Conservation (phyloP, 306 rosid genomes). For the Trifolium pratense region DNA sequence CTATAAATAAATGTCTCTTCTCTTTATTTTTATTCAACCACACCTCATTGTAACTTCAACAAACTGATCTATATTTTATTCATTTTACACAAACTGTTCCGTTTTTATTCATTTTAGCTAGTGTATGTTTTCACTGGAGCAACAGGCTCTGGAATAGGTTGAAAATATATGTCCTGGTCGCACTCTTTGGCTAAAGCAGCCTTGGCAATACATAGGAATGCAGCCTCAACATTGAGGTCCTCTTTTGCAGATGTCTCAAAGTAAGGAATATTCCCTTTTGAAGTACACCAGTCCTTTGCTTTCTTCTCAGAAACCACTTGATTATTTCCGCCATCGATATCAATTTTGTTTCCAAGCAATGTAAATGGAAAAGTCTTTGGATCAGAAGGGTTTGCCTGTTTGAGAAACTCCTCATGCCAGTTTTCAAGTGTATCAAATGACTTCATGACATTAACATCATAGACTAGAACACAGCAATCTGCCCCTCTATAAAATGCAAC, state of each 20-base stretch:
- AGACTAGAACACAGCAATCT: slow-evolving; percentile 89
- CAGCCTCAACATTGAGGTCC: slow-evolving; percentile 85
- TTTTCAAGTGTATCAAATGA: slow-evolving; percentile 90
- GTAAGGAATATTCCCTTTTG: slow-evolving; percentile 86
- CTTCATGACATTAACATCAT: slow-evolving; percentile 88
- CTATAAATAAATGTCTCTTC: too few relatives aligned
- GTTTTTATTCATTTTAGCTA: too few relatives aligned
- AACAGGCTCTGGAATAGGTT: slow-evolving; percentile 74
- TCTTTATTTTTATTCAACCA: too few relatives aligned
- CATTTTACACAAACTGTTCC: too few relatives aligned
- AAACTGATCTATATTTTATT: too few relatives aligned
- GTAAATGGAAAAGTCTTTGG: slow-evolving; percentile 81
- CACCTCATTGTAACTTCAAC: too few relatives aligned
- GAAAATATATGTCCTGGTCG: slow-evolving; percentile 91
- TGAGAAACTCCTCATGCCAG: slow-evolving; percentile 97
- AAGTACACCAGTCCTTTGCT: slow-evolving; percentile 89
- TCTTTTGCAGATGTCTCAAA: slow-evolving; percentile 95
- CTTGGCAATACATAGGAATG: slow-evolving; percentile 87
- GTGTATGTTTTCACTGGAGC: slow-evolving; percentile 66
- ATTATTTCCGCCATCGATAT: slow-evolving; percentile 95
- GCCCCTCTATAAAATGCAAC: too few relatives aligned
- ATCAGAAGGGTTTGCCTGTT: slow-evolving; percentile 85
- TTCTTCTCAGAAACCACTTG: slow-evolving; percentile 97
- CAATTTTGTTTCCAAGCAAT: slow-evolving; percentile 93
- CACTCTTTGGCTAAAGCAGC: slow-evolving; percentile 77